Evolutionary conservation across 1,284 basidiomycete species (phyloP).

Genomic region (Wolfiporia cocos): DNA sequence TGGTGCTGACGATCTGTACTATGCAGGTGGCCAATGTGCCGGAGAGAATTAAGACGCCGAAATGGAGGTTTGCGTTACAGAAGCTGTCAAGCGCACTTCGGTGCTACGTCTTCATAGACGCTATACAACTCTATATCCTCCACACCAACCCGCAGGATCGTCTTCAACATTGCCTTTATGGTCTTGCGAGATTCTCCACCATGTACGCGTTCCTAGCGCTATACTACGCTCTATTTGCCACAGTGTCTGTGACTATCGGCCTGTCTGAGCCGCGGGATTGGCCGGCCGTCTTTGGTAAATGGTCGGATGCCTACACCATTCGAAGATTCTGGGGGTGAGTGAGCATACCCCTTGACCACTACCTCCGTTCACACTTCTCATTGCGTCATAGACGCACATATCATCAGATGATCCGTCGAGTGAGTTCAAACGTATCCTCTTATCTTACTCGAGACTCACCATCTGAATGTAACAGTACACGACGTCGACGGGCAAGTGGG

Average conservation of each 20-base stretch:
- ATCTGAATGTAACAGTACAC: conserved; percentile 12
- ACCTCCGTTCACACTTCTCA: not conserved
- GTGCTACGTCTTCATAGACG: conserved; percentile 9
- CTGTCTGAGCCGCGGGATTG: conserved; percentile 24
- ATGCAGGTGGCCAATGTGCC: conserved; percentile 3
- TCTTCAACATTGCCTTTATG: conserved; percentile 6
- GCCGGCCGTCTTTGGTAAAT: conserved; percentile 28
- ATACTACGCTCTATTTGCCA: conserved; percentile 17
- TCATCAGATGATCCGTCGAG: conserved; percentile 25
- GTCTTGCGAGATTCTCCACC: conserved; percentile 8
- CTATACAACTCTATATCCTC: conserved; percentile 7
- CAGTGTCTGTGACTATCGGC: conserved; percentile 18
- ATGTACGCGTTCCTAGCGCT: conserved; percentile 17
- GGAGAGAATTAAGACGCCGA: not conserved
- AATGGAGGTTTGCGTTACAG: conserved; percentile 2
- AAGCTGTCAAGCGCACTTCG: not conserved
- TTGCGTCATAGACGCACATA: conserved; percentile 21
- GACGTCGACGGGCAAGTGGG: conserved; percentile 15
- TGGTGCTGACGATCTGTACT: too few relatives aligned
- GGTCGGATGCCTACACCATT: conserved; percentile 29
- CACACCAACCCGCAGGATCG: conserved; percentile 7
- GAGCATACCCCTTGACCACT: not conserved
- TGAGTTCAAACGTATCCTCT: conserved; percentile 6
- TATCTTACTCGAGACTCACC: not conserved
- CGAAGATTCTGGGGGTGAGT: conserved; percentile 32